Evolutionary conservation across 2,329 filamentous ascomycete genomes (phyloP).

Genomic region (Colletotrichum tropicicola): DNA sequence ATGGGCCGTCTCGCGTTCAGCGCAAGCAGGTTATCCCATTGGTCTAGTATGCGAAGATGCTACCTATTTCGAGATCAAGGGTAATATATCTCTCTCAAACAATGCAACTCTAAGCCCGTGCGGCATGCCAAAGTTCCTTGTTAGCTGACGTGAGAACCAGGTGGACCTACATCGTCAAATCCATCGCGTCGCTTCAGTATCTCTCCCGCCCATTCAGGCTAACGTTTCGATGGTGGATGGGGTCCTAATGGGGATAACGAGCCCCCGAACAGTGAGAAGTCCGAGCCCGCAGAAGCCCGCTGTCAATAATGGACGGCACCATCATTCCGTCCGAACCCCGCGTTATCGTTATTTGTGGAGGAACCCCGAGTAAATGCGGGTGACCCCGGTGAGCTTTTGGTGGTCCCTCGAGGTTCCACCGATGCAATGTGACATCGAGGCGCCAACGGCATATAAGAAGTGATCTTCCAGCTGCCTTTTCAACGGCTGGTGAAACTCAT

Average conservation of each 20-base stretch:
- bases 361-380: not conserved
- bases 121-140: not conserved
- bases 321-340: not conserved
- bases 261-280: too few species aligned
- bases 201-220: not conserved
- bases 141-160: constrained; percentile 21
- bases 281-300: too few species aligned
- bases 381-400: not conserved
- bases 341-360: not conserved
- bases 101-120: not conserved
- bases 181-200: not conserved
- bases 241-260: too few species aligned
- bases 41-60: not conserved
- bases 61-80: too few species aligned
- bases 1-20: too few species aligned
- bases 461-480: not conserved
- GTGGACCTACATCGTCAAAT: not conserved
- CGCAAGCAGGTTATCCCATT: too few species aligned
- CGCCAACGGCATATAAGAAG: constrained; percentile 2
- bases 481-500: not conserved
- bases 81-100: too few species aligned
- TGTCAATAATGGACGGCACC: not conserved
- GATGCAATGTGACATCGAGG: constrained; percentile 10
- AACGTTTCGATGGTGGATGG: not conserved
- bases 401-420: not conserved